Evolutionary conservation across 2,329 filamentous ascomycete species (phyloP), one percentile per base, ranked within the genome.

Genomic region (Pyrenochaeta sp.): DNA sequence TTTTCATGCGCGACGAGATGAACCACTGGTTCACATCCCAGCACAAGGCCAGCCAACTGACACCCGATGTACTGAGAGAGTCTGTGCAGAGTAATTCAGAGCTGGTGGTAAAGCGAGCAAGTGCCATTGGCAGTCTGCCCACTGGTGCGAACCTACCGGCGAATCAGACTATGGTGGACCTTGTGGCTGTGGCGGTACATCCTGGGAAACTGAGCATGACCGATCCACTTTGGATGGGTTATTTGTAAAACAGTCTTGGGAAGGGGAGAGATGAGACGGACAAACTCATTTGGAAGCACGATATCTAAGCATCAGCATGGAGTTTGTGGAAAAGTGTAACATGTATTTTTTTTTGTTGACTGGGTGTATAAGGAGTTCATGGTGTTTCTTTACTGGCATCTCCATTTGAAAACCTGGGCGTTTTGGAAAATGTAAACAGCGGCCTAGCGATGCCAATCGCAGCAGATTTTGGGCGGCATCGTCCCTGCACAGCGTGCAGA

Each of bases 1-100:
- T 99, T 54, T 98, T 98, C 75, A 95, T 99, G 58, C 87, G 95
- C 6, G 95, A 99, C 69, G 95, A 99, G 78, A 96, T 99, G 85
- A 93, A 94, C 62, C 96, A 93, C 79, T 99, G 95, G 95, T 93
- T 93, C 66, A 96, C 90, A 2, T 90, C 87, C 61, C 84, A 87
- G 58, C 91, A 96, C 72, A 86, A 92, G 39, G 64, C 70, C n/a
- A 50, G 20, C 9, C 57, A 63, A 35, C 64, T 74, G 4, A 81
- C 83, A 36, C 88, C 91, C 54, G 85, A 83, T 29, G 87, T 91
- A 71, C 81, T 96, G 43, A 82, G 91, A 18, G 91, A 95, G 52
- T 85, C 88, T 59, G 93, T 97, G 30, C 88, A 92, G 77, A 82
- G 85, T 47, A 99, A 99, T 75, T 92, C 89, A 63, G 92, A 97